phyloP scores from a whole-genome alignment of 1,284 basidiomycete genomes.

The Marasmius tenuissimus region DNA sequence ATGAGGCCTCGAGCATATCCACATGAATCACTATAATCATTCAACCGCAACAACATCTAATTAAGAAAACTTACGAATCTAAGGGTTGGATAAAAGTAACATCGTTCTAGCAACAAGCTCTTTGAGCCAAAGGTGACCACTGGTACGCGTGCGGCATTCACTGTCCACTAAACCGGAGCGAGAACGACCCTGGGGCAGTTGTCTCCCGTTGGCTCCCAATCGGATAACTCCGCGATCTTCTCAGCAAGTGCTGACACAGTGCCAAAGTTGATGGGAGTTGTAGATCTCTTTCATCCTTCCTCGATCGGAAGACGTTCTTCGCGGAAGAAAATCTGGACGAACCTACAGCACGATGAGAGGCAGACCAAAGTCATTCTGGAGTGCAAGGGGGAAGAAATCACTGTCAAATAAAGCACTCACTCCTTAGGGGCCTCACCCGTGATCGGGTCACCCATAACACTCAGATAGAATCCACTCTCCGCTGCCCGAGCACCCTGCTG shows the following conservation, averaged over 20 bases:
- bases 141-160: too few species aligned
- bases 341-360: background rate
- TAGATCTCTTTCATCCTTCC: background rate
- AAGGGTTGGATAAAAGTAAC: too few species aligned
- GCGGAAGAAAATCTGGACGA: conserved; percentile 3
- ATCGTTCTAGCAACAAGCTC: too few species aligned
- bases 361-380: background rate
- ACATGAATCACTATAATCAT: too few species aligned
- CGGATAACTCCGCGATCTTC: too few species aligned
- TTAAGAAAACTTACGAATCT: too few species aligned
- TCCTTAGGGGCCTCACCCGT: background rate
- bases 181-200: too few species aligned
- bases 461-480: conserved; percentile 2
- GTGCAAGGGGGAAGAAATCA: background rate
- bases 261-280: background rate
- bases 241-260: background rate
- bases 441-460: background rate
- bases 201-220: too few species aligned
- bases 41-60: too few species aligned
- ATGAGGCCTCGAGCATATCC: too few species aligned
- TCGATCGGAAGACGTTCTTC: conserved; percentile 3
- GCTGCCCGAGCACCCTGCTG: background rate
- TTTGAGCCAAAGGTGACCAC: too few species aligned
- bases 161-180: too few species aligned
- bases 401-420: background rate